Evolutionary conservation across 495 filamentous ascomycete genomes (phyloP).

Genomic region (Xylaria scruposa): DNA sequence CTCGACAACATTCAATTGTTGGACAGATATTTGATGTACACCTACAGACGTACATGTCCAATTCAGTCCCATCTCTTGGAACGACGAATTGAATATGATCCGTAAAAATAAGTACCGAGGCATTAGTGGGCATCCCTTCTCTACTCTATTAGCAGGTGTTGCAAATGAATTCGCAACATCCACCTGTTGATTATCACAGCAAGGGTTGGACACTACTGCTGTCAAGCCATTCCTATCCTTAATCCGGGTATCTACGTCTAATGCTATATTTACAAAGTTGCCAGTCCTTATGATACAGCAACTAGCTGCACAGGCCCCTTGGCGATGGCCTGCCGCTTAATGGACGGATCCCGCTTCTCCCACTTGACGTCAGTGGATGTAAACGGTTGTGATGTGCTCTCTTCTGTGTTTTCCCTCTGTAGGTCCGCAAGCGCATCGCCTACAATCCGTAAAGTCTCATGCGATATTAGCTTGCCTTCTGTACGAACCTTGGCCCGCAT

Average conservation of each 20-base stretch:
- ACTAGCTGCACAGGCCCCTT: neutral
- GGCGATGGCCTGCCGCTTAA: neutral
- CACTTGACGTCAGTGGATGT: neutral
- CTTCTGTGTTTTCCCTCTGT: neutral
- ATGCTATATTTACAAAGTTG: neutral
- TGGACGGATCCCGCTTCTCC: neutral
- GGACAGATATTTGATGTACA: neutral
- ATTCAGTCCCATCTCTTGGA: no score
- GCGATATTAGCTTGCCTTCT: slow-evolving; percentile 16
- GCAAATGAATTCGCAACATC: neutral
- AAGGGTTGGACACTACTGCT: neutral
- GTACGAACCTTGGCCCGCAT: slow-evolving; percentile 10
- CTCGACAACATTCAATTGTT: slow-evolving; percentile 1
- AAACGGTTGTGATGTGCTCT: neutral
- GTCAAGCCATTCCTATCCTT: neutral
- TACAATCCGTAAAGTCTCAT: slow-evolving; percentile 23
- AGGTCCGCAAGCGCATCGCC: slow-evolving; percentile 14
- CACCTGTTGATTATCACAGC: neutral
- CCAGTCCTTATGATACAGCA: neutral
- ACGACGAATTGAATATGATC: no score
- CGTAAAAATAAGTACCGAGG: neutral
- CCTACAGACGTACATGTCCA: no score
- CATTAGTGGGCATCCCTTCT: neutral
- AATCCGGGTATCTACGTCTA: slow-evolving; percentile 1
- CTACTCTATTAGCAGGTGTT: neutral